These are phyloP conservation scores for Tuber indicum DNA, from an alignment of 495 filamentous ascomycete species.

Conservation along the genomic window DNA sequence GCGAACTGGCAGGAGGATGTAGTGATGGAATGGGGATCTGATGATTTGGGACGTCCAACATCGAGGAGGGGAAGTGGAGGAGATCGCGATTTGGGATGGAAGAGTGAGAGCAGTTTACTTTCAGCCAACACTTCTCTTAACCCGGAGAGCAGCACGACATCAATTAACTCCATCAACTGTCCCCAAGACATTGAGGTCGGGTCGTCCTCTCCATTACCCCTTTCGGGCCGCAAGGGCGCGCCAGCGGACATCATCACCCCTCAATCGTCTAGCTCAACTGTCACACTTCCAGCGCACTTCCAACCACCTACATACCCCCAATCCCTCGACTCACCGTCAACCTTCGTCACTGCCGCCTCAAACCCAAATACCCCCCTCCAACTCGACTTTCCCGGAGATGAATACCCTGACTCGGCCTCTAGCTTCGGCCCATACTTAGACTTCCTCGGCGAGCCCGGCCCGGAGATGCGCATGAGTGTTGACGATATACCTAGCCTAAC, in stretches of 20 bases:
- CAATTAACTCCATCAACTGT: not conserved
- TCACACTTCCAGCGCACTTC: conserved; percentile 24
- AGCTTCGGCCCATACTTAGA: conserved; percentile 35
- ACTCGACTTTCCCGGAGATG: conserved; percentile 31
- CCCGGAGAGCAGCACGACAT: conserved; percentile 15
- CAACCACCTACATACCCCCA: conserved; percentile 19
- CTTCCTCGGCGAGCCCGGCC: conserved; percentile 41
- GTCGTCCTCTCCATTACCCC: conserved; percentile 14
- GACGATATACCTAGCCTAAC: conserved; percentile 42
- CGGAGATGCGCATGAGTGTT: conserved; percentile 42
- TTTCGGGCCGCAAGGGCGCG: conserved; percentile 19
- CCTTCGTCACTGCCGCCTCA: conserved; percentile 37
- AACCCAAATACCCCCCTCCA: conserved; percentile 38
- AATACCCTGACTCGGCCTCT: conserved; percentile 27
- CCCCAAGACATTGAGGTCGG: conserved; percentile 16
- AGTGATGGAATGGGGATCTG: conserved; percentile 37
- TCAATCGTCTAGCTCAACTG: conserved; percentile 33
- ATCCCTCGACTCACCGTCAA: conserved; percentile 36
- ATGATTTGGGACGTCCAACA: conserved; percentile 16
- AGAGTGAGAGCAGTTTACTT: not conserved
- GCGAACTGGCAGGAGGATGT: conserved; percentile 34
- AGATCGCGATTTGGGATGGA: conserved; percentile 2
- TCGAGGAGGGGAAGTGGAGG: conserved; percentile 25
- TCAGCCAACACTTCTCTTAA: conserved; percentile 23
- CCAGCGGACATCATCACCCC: conserved; percentile 38